phyloP scores from a whole-genome alignment of 441 rosid genomes.

The Omphalea diandra region DNA sequence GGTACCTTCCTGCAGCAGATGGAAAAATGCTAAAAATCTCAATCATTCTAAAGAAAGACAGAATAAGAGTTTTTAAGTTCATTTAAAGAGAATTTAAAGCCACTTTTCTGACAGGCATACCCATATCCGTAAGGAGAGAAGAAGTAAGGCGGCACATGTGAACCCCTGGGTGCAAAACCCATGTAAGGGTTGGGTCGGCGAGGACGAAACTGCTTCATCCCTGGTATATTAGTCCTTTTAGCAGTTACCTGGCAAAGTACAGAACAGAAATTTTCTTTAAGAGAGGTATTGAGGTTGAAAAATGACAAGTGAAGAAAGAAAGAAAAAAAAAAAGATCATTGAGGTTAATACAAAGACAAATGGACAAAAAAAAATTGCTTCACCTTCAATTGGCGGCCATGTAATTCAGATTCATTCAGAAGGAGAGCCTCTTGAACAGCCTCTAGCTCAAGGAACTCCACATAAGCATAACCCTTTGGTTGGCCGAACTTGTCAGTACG shows the following conservation, averaged over 20 bases:
- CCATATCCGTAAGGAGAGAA: conserved; percentile 61
- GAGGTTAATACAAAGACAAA: not conserved
- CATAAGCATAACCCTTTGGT: conserved; percentile 75
- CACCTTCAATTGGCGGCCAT: conserved; percentile 70
- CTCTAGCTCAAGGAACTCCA: conserved; percentile 59
- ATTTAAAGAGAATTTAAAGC: not conserved
- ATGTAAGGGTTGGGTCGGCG: conserved; percentile 45
- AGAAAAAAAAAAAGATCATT: not conserved
- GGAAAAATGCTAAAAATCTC: not conserved
- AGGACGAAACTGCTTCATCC: conserved; percentile 65
- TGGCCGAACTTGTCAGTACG: conserved; percentile 67
- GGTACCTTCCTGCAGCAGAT: conserved; percentile 53
- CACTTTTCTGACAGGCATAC: conserved; percentile 30
- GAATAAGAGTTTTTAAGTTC: not conserved
- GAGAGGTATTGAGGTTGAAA: not conserved
- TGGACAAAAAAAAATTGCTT: not conserved
- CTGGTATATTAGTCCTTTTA: conserved; percentile 65
- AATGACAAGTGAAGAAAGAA: not conserved
- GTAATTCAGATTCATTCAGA: conserved; percentile 63
- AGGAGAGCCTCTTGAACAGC: conserved; percentile 62
- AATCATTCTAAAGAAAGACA: not conserved
- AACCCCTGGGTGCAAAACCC: conserved; percentile 37
- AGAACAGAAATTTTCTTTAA: not conserved
- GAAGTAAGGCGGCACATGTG: conserved; percentile 43
- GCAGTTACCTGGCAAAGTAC: conserved; percentile 43